Base-by-base conservation (phyloP, 2,329 filamentous ascomycete species). In the Microcyclospora pomicola region DNA sequence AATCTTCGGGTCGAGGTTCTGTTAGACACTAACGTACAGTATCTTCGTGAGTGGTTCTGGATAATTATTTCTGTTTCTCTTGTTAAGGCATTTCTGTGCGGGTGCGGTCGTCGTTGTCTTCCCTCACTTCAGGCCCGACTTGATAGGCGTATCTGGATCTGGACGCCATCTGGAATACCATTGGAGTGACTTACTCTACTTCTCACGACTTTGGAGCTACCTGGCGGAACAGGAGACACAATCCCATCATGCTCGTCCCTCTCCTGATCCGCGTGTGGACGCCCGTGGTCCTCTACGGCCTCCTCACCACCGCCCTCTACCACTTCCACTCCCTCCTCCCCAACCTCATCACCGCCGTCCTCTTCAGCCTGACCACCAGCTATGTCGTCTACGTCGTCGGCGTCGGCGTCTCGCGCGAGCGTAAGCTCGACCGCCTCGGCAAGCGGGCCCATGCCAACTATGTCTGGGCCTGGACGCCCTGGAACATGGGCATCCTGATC, bases 401-500 rank as follows among this genome's bases (percentile, higher is more conserved):
- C 33, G 14, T 29, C 13, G 49, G 46, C 14, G 24, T 62, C 38
- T 46, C 50, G 27, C 39, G 48, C 34, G 58, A 64, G 44, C 47
- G 49, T 16, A 59, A 52, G 37, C 63, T 70, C 39, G 47, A 50
- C 24, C 49, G 48, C 11, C 56, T 69, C 3, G 67, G 67, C 31
- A 53, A 53, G 13, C 61, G 60, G 42, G 79, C 65, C 2, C 59
- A 63, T 1, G 40, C 52, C 7, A 49, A 60, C 29, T 52, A 46
- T 2, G 59, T 55, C 3, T 63, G 59, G 39, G 59, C 56, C 3
- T 63, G 59, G 39, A 47, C 60, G 6, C 65, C 66, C 1, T 56
- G 53, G 31, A 81, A 78, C 34, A 46, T 87, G 31, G 80, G 82
- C 46, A 65, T 84, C 42, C 61, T 86, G 27, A 66, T 63, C 49